Evolutionary conservation across 768 basidiomycete genomes (phyloP), one percentile per base, ranked within the genome.

Genomic region (Russula compacta): DNA sequence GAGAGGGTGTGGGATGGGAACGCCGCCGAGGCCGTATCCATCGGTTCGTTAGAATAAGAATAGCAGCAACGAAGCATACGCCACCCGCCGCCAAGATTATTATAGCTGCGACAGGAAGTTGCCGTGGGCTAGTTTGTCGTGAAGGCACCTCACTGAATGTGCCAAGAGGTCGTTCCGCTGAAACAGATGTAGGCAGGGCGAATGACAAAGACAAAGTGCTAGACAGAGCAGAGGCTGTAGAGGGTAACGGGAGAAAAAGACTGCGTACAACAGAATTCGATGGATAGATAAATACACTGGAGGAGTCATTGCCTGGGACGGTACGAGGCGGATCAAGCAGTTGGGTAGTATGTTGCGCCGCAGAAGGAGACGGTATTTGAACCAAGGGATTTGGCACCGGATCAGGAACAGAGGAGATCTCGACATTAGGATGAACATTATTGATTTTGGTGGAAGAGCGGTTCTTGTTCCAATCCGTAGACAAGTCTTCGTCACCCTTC

Each of bases 1-100:
- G 76, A 35, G 87, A 90, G 3, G 86, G 88, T n/a, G 77, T 83
- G 6, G 82, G 86, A 19, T 77, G 81, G n/a, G 73, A 74, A 50
- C 77, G 79, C 42, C 78, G 78, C 19, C 73, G 75, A 24, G 82
- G 85, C 33, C 79, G 79, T 59, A 72, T 71, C 54, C 78, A 78
- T 61, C 81, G 68, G 60, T 75, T 82, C 63, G 78, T 67, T 14
- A 81, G 60, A 56, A 87, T 70, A 60, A 79, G 74, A 39, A 80
- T 57, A 15, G 78, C 78, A 3, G 83, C 66, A 32, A 86, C 64
- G 10, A 82, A 64, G 64, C 80, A 75, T 14, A 74, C 75, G 58
- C 77, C 75, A 5, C 84, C 79, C 48, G 85, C 73, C 50, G 78
- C 78, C 32, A 87, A 73, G 9, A 83, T 71, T 29, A 81, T 75